A percentile compares a stretch with the other conserved stretches of the same genome.
phyloP scores from a whole-genome alignment of 257 asterid species.

The Ophiorrhiza pumila region DNA sequence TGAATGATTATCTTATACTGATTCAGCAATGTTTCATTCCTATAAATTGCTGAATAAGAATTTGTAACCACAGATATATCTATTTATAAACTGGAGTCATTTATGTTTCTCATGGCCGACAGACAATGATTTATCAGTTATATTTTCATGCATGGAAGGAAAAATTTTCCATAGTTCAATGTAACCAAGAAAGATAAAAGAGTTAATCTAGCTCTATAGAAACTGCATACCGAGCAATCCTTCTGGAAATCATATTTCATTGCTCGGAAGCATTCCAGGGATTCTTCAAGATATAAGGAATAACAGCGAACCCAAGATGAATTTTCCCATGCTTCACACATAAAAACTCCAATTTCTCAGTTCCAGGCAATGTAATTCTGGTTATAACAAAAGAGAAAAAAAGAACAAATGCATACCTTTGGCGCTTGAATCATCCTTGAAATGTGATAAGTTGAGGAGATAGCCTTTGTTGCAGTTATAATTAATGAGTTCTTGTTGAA shows the following conservation, averaged over 20 bases:
- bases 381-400: conserved; percentile 15
- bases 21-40: neutral
- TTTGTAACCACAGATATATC: neutral
- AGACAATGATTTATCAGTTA: neutral
- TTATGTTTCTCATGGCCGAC: neutral
- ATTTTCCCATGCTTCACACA: conserved; percentile 62
- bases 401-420: conserved; percentile 31
- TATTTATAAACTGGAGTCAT: neutral
- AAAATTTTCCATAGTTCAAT: neutral
- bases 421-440: conserved; percentile 73
- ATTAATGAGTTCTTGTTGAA: conserved; percentile 54
- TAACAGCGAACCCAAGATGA: conserved; percentile 71
- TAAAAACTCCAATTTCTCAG: conserved; percentile 27
- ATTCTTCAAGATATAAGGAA: conserved; percentile 72
- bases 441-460: conserved; percentile 55
- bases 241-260: conserved; percentile 63
- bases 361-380: conserved; percentile 11
- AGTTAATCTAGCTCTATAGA: neutral
- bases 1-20: neutral
- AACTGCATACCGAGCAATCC: conserved; percentile 50
- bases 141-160: neutral
- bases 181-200: neutral
- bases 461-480: conserved; percentile 51
- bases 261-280: conserved; percentile 60
- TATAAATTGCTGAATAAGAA: neutral